Evolutionary conservation across 129 eudicot genomes (phyloP).

Genomic region (Flaveria bidentis): DNA sequence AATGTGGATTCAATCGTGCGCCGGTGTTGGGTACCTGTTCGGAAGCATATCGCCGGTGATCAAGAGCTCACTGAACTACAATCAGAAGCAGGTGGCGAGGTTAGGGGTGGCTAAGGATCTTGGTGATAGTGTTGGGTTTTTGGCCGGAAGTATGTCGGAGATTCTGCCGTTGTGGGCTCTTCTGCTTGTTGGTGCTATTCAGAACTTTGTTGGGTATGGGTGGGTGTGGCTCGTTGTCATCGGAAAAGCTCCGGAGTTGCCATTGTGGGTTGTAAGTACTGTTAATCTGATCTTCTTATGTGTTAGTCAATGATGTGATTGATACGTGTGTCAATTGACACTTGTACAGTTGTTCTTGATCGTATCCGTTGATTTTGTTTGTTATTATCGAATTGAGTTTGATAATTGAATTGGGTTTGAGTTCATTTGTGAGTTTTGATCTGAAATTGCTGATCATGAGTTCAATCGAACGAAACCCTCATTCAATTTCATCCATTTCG

Average conservation of each 20-base stretch:
- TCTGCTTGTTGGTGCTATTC: slow-evolving; percentile 80
- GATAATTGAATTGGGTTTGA: not conserved
- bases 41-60: slow-evolving; percentile 91
- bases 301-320: slow-evolving; percentile 12
- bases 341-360: not conserved
- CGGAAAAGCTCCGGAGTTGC: slow-evolving; percentile 68
- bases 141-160: slow-evolving; percentile 91
- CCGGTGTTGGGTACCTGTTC: slow-evolving; percentile 87
- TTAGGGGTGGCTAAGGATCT: slow-evolving; percentile 98
- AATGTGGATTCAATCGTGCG: slow-evolving; percentile 99
- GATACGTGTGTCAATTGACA: slow-evolving; percentile 11
- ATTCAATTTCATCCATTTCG: not conserved
- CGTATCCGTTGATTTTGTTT: not conserved
- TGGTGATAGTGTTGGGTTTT: slow-evolving; percentile 95
- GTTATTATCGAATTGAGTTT: not conserved
- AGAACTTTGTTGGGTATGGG: slow-evolving; percentile 92
- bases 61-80: slow-evolving; percentile 68
- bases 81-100: slow-evolving; percentile 83
- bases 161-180: slow-evolving; percentile 87
- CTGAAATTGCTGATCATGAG: not conserved
- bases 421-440: not conserved
- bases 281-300: not conserved
- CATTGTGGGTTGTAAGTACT: slow-evolving; percentile 93
- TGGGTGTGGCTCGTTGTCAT: slow-evolving; percentile 93
- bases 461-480: not conserved